Conservation (phyloP, 306 rosid genomes). For the Castanea mollissima region DNA sequence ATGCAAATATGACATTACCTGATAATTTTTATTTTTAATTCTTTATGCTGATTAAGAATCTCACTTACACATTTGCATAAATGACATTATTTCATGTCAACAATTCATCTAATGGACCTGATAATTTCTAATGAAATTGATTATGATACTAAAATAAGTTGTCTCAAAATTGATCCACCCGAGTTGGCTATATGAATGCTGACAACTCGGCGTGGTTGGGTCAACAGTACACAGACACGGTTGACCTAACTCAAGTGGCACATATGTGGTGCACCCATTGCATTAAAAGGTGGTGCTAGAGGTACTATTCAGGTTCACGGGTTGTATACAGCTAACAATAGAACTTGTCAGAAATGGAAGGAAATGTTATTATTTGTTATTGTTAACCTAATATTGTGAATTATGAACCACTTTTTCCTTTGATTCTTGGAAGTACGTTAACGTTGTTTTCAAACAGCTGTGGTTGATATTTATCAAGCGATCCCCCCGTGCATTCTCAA, state of each 20-base stretch:
- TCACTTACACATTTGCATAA: no score
- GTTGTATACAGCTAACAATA: conserved; percentile 17
- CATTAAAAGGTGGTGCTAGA: conserved; percentile 30
- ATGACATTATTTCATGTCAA: no score
- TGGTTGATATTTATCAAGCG: conserved; percentile 13
- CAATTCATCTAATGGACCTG: no score
- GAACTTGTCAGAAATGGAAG: conserved; percentile 5
- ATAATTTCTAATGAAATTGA: rapidly evolving
- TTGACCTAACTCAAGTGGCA: conserved; percentile 19
- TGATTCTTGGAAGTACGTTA: conserved; percentile 15
- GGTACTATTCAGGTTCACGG: conserved; percentile 39
- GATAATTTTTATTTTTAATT: no score
- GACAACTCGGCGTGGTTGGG: conserved; percentile 1
- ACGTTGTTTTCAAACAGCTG: conserved; percentile 48
- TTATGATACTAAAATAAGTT: no score
- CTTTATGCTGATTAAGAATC: no score
- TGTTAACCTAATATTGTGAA: conserved; percentile 37
- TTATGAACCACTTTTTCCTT: neutral
- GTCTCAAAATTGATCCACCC: no score
- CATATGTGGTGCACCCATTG: neutral
- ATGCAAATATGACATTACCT: no score
- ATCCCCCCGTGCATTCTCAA: conserved; percentile 64
- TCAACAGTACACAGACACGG: neutral
- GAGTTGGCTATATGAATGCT: neutral
- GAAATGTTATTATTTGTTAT: conserved; percentile 7